phyloP scores from a whole-genome alignment of 129 eudicot species.

The Calendula officinalis region DNA sequence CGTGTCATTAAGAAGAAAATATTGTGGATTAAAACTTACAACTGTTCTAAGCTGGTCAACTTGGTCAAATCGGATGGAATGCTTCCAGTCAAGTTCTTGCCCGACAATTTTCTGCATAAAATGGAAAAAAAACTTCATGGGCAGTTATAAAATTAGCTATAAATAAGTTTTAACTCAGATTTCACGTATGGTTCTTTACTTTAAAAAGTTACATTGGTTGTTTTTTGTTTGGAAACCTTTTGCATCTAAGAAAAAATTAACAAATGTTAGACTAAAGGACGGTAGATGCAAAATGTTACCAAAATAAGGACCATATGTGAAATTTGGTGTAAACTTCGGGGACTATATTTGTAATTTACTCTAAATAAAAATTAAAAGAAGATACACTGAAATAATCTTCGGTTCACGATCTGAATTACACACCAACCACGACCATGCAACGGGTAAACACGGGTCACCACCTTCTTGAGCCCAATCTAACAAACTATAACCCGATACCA shows the following conservation, averaged over 20 bases:
- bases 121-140: not conserved
- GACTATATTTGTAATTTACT: no score
- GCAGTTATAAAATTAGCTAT: no score
- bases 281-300: no score
- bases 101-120: conserved; percentile 62
- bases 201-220: no score
- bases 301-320: no score
- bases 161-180: no score
- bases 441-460: conserved; percentile 96
- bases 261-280: no score
- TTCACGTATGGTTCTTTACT: no score
- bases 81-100: conserved; percentile 71
- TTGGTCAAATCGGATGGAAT: conserved; percentile 68
- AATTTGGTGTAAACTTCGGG: no score
- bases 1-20: not conserved
- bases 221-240: no score
- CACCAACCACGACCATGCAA: conserved; percentile 92
- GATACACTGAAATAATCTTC: conserved; percentile 60
- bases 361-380: conserved; percentile 8
- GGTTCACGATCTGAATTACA: conserved; percentile 81
- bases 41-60: conserved; percentile 65
- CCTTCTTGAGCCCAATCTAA: conserved; percentile 94
- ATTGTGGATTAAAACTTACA: conserved; percentile 54
- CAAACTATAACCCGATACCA: conserved; percentile 52
- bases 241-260: no score